Percentiles rank a stretch among this genome's conserved stretches.
Conservation (phyloP, 2,329 filamentous ascomycete species). For the Pseudomassariella vexata region DNA sequence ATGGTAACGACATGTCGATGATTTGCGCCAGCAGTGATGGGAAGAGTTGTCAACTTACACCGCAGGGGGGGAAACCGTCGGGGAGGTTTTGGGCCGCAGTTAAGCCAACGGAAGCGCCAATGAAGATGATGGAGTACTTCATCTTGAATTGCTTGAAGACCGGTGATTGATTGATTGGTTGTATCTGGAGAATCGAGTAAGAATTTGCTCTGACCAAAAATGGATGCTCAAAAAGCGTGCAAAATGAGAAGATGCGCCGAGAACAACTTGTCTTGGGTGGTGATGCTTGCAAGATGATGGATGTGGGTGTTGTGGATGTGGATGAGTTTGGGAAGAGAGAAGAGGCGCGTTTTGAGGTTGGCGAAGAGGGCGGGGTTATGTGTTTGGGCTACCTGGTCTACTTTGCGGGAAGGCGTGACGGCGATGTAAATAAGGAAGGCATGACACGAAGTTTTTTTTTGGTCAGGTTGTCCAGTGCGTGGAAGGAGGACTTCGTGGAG, state of each 20-base stretch:
- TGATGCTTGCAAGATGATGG: background rate
- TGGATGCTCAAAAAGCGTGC: conserved; percentile 7
- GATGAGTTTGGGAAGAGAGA: background rate
- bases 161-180: conserved; percentile 1
- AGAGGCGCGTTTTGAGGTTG: no score
- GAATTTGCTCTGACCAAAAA: conserved; percentile 1
- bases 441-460: background rate
- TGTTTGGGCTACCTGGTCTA: background rate
- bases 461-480: background rate
- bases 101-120: conserved; percentile 34
- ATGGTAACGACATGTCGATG: no score
- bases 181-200: conserved; percentile 4
- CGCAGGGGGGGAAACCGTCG: conserved; percentile 40
- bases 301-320: background rate
- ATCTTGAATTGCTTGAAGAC: conserved; percentile 31
- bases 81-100: conserved; percentile 34
- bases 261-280: conserved; percentile 9
- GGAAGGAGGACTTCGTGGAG: background rate
- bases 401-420: background rate
- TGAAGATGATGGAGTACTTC: conserved; percentile 41
- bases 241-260: conserved; percentile 14
- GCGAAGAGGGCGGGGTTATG: no score
- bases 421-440: background rate
- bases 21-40: no score
- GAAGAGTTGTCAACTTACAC: conserved; percentile 38